Percentiles rank a stretch among this genome's conserved stretches.
Evolutionary conservation across 768 basidiomycete genomes (phyloP).

Genomic region (Crassisporium funariophilum): DNA sequence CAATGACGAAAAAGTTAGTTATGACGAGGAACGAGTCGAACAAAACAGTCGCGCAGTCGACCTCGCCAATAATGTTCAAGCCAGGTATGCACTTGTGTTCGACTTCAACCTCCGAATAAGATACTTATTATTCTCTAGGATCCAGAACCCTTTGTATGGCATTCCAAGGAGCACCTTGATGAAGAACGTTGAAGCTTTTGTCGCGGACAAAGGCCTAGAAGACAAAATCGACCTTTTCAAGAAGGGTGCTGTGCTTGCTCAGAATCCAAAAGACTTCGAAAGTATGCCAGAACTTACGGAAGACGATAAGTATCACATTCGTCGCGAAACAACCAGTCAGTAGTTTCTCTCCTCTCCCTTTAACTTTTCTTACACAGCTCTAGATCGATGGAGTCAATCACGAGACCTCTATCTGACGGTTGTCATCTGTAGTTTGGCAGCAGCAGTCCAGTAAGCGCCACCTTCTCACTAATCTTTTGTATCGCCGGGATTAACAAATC

Average conservation of each 20-base stretch:
- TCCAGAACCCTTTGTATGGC: constrained; percentile 52
- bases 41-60: constrained; percentile 22
- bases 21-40: constrained; percentile 29
- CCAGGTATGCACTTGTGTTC: constrained; percentile 31
- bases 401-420: constrained; percentile 44
- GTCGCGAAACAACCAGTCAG: constrained; percentile 49
- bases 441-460: constrained; percentile 69
- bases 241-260: constrained; percentile 77
- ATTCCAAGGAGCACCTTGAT: constrained; percentile 63
- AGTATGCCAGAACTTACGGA: constrained; percentile 37
- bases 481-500: background rate
- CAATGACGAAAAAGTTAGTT: constrained; percentile 11
- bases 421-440: constrained; percentile 66
- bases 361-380: background rate
- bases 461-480: background rate
- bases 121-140: constrained; percentile 25
- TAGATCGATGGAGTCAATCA: constrained; percentile 53
- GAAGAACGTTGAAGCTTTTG: constrained; percentile 62
- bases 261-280: constrained; percentile 58
- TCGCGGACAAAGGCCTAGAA: constrained; percentile 46
- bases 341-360: constrained; percentile 12
- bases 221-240: constrained; percentile 50
- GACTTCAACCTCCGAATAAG: background rate
- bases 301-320: constrained; percentile 39
- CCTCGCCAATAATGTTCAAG: constrained; percentile 43